These are phyloP conservation scores for Waltergamsia citrina DNA, from an alignment of 2,329 filamentous ascomycete species.

Conservation along the genomic window DNA sequence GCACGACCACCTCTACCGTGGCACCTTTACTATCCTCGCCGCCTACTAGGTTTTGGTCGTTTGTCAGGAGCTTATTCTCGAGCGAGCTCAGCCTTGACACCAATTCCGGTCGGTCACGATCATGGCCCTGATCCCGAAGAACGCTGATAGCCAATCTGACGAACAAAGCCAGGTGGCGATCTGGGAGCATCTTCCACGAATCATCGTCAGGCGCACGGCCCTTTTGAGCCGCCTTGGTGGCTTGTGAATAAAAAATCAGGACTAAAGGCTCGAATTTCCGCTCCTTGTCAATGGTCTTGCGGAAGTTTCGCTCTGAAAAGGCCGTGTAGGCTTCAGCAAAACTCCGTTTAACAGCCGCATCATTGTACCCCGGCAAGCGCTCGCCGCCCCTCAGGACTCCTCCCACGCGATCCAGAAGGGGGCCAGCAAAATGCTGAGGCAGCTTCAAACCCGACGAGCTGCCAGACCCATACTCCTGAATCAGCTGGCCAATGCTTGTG, in stretches of 20 bases:
- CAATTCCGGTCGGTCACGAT: slow-evolving; percentile 77
- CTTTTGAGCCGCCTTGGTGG: slow-evolving; percentile 75
- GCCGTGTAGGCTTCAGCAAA: slow-evolving; percentile 93
- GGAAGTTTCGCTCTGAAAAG: slow-evolving; percentile 80
- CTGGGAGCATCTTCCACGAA: slow-evolving; percentile 82
- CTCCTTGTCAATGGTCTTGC: slow-evolving; percentile 89
- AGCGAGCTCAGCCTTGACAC: slow-evolving; percentile 68
- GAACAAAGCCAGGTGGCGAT: slow-evolving; percentile 90
- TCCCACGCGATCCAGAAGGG: slow-evolving; percentile 63
- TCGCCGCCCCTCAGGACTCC: slow-evolving; percentile 76
- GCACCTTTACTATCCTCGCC: slow-evolving; percentile 23
- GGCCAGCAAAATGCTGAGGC: slow-evolving; percentile 42
- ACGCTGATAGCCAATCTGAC: slow-evolving; percentile 76
- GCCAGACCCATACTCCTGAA: slow-evolving; percentile 69
- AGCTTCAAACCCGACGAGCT: slow-evolving; percentile 43
- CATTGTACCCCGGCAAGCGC: slow-evolving; percentile 77
- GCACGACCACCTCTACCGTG: slow-evolving; percentile 72
- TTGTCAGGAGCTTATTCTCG: slow-evolving; percentile 87
- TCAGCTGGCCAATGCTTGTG: slow-evolving; percentile 72
- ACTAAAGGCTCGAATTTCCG: slow-evolving; percentile 86
- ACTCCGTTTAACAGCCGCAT: slow-evolving; percentile 82
- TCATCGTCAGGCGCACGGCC: slow-evolving; percentile 71
- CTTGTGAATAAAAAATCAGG: slow-evolving; percentile 91
- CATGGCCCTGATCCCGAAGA: slow-evolving; percentile 75
- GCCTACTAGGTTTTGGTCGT: slow-evolving; percentile 72